Evolutionary conservation across 768 basidiomycete genomes (phyloP), one percentile per base, ranked within the genome.

Genomic region (Gautieria morchelliformis): DNA sequence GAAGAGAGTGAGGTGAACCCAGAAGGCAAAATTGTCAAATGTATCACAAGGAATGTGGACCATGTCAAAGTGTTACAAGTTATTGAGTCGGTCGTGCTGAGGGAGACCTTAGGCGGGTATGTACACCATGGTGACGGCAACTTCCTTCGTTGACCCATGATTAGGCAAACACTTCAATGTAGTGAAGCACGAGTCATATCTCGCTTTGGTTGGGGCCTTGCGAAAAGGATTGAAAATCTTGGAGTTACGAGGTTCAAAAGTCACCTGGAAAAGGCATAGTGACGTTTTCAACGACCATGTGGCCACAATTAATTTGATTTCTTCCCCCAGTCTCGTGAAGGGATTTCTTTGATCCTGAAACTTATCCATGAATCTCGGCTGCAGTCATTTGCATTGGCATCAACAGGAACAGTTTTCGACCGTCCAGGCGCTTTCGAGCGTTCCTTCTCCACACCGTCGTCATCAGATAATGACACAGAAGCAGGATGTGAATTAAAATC

Each of bases 1-100:
- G 94, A 98, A 70, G 89, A 94, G 75, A 95, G 87, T 63, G 89
- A 95, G 66, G 90, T 97, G 7, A 90, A 96, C 71, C 85, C 89
- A 4, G 74, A 83, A 55, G 88, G 85, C 33, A 83, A 84, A 70
- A 78, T 82, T 19, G 80, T 96, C 63, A 75, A 78, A 59, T 92
- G 89, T 64, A 75, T 77, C 59, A 95, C 94, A 17, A 85, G 82
- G 69, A 98, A 98, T 69, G 75, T 98, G 56, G 93, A 95, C 69
- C 89, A 94, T 71, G 85, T 91, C 66, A 95, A 93, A 72, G 80
- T 95, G 52, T 87, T 98, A 89, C 84, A 90, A 65, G 86, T 95
- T 35, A 83, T 91, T 61, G 94, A 98, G 70, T 82, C 80, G 5
- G 84, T 89, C 20, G 74, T 78, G 53, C 80, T 95, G 62, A 75